Conservation (phyloP, 306 rosid genomes). For the cucumber (Cucumis sativus) region Cucumber_9930_V3 NC_026660.2:16812001-16812500, state of each 20-base stretch:
- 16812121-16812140: background rate
- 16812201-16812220: background rate
- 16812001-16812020: too few species aligned
- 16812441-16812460: background rate
- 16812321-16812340: background rate
- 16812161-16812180: background rate
- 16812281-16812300: background rate
- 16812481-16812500: too few species aligned
- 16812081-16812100: background rate
- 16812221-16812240: too few species aligned
- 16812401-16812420: background rate
- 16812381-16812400: background rate
- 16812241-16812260: too few species aligned
- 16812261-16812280: background rate
- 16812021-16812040: too few species aligned
- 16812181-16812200: too few species aligned
- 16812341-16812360: background rate
- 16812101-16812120: background rate
- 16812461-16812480: too few species aligned
- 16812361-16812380: background rate
- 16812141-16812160: background rate
- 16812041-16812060: background rate
- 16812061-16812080: background rate
- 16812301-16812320: background rate
- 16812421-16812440: background rate